These are phyloP conservation scores for Aspergillus sparsus DNA, from an alignment of 495 filamentous ascomycete genomes.

Conservation along the genomic window DNA sequence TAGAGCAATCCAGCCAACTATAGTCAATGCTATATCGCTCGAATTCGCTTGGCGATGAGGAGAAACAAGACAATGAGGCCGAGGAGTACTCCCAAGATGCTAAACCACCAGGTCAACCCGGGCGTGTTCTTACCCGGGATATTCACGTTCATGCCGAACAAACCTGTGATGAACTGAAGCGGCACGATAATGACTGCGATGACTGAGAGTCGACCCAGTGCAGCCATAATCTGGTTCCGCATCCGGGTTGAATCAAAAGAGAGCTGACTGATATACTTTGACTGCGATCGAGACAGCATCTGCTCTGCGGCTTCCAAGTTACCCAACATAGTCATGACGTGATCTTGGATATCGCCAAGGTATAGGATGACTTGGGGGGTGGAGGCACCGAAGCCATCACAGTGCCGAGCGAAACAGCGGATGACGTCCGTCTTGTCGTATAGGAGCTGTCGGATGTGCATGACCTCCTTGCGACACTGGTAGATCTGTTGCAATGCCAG, in stretches of 20 bases:
- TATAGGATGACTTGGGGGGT: conserved; percentile 87
- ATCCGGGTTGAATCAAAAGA: conserved; percentile 78
- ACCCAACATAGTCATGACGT: conserved; percentile 93
- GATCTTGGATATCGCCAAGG: conserved; percentile 90
- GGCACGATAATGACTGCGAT: conserved; percentile 85
- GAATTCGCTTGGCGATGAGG: conserved; percentile 18
- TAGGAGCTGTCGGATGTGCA: conserved; percentile 79
- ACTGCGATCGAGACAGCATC: conserved; percentile 83
- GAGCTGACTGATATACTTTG: conserved; percentile 87
- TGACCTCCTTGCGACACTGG: conserved; percentile 83
- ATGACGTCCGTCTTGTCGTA: conserved; percentile 94
- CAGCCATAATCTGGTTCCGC: conserved; percentile 69
- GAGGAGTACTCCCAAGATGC: conserved; percentile 63
- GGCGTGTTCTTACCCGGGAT: conserved; percentile 62
- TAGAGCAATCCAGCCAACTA: too few species aligned
- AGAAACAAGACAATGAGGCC: conserved; percentile 20
- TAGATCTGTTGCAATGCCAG: conserved; percentile 78
- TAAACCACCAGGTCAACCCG: conserved; percentile 67
- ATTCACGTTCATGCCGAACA: conserved; percentile 93
- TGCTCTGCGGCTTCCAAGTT: conserved; percentile 90
- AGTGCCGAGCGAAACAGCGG: conserved; percentile 87
- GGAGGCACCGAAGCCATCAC: conserved; percentile 81
- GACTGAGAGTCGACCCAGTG: conserved; percentile 82
- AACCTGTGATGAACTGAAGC: conserved; percentile 81
- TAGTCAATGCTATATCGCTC: conserved; percentile 11